Percentiles rank a stretch among this genome's conserved stretches.
Conservation (phyloP, 208 protist genomes). For the Trichomonas gallinae region DNA sequence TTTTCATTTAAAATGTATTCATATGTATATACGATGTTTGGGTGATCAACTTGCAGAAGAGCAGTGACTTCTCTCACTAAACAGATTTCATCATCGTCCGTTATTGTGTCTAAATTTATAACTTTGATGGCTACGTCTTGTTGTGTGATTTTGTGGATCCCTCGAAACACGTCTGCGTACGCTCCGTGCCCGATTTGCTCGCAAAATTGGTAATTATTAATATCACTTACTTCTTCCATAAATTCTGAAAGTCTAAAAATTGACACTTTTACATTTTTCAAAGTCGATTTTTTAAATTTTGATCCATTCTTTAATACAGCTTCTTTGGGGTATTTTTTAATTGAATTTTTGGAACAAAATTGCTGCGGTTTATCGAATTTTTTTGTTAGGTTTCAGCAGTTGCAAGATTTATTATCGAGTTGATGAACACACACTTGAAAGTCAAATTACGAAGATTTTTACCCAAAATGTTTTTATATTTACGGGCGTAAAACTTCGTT, state of each 20-base stretch:
- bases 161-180: background rate
- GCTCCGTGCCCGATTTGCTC: background rate
- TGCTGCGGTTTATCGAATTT: too few species aligned
- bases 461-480: too few species aligned
- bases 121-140: background rate
- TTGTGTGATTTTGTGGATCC: background rate
- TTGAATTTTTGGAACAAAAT: too few species aligned
- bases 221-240: background rate
- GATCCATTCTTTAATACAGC: too few species aligned
- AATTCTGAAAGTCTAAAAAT: background rate
- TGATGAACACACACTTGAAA: too few species aligned
- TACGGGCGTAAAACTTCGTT: too few species aligned
- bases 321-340: too few species aligned
- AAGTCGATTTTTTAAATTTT: too few species aligned
- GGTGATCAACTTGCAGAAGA: background rate
- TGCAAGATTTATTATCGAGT: too few species aligned
- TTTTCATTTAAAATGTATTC: background rate
- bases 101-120: background rate
- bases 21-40: background rate
- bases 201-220: background rate
- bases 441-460: too few species aligned
- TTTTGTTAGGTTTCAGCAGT: too few species aligned
- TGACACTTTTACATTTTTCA: background rate
- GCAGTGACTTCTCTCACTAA: background rate
- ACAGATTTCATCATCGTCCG: background rate